Evolutionary conservation across 768 basidiomycete genomes (phyloP).

Genomic region (Hortiboletus campestris): DNA sequence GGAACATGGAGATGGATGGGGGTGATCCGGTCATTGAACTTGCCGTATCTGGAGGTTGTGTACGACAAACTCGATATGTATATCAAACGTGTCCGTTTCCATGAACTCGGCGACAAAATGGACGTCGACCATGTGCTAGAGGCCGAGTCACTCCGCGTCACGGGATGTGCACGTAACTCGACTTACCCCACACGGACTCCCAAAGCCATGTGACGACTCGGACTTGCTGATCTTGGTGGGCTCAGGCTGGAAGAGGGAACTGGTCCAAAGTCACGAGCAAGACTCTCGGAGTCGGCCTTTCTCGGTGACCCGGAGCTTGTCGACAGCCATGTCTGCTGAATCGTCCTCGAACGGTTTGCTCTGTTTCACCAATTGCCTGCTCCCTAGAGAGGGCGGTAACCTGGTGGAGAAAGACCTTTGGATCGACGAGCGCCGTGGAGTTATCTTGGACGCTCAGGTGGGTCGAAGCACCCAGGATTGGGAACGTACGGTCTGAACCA

Average conservation of each 20-base stretch:
- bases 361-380: slow-evolving; percentile 85
- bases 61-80: neutral
- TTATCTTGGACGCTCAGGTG: slow-evolving; percentile 76
- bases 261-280: neutral
- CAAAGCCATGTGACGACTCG: slow-evolving; percentile 11
- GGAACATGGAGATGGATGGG: neutral
- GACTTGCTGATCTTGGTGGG: slow-evolving; percentile 1
- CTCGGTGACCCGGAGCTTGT: slow-evolving; percentile 7
- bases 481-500: neutral
- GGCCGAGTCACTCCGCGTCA: too few relatives aligned
- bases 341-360: slow-evolving; percentile 57
- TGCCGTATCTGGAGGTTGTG: neutral
- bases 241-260: neutral
- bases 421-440: slow-evolving; percentile 73
- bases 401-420: slow-evolving; percentile 74
- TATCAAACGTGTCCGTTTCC: neutral
- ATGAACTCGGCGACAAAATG: neutral
- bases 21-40: neutral
- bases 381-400: slow-evolving; percentile 77
- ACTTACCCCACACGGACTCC: neutral
- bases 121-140: slow-evolving; percentile 12
- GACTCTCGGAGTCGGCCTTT: neutral
- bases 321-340: slow-evolving; percentile 18
- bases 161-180: neutral
- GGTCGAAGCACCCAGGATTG: slow-evolving; percentile 1